Evolutionary conservation across 805 yeast species (phyloP).

Genomic region (Gaillardinia entomophila): DNA sequence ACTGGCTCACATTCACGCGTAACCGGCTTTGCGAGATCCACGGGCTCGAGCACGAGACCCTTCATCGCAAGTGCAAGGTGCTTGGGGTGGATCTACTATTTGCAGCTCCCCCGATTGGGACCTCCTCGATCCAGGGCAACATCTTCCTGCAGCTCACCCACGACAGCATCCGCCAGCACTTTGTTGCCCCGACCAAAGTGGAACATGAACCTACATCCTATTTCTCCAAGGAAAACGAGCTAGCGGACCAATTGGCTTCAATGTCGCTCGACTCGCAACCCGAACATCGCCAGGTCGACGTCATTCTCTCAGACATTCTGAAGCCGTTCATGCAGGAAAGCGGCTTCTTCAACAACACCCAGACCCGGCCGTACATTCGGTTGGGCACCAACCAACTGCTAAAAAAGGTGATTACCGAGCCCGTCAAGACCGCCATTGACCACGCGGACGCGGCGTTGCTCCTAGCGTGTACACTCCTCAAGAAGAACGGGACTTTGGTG

Average conservation of each 20-base stretch:
- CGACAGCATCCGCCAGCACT: slow-evolving; percentile 15
- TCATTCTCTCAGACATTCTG: slow-evolving; percentile 31
- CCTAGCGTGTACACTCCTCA: slow-evolving; percentile 21
- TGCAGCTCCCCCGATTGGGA: slow-evolving; percentile 75
- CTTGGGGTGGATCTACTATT: slow-evolving; percentile 57
- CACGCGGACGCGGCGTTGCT: slow-evolving; percentile 36
- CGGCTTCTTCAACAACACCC: slow-evolving; percentile 35
- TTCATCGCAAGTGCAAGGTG: slow-evolving; percentile 26
- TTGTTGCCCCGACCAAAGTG: slow-evolving; percentile 3
- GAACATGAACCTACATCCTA: slow-evolving; percentile 16
- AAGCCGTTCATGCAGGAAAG: slow-evolving; percentile 27
- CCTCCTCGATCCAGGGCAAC: slow-evolving; percentile 79
- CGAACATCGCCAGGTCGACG: slow-evolving; percentile 12
- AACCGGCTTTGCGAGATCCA: slow-evolving; percentile 22
- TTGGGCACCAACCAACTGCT: slow-evolving; percentile 19
- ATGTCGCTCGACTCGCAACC: slow-evolving; percentile 1
- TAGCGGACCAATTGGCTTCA: slow-evolving; percentile 5
- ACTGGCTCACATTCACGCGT: slow-evolving; percentile 30
- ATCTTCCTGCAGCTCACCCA: slow-evolving; percentile 52
- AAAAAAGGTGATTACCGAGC: slow-evolving; percentile 17
- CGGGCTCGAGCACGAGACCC: slow-evolving; percentile 20
- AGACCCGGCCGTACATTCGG: slow-evolving; percentile 28
- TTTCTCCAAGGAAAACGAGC: slow-evolving; percentile 19
- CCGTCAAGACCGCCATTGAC: slow-evolving; percentile 27
- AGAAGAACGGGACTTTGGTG: slow-evolving; percentile 25